Evolutionary conservation across 352 stramenopile species (phyloP), one percentile per base, ranked within the genome.

Genomic region (Globisporangium middletonii): DNA sequence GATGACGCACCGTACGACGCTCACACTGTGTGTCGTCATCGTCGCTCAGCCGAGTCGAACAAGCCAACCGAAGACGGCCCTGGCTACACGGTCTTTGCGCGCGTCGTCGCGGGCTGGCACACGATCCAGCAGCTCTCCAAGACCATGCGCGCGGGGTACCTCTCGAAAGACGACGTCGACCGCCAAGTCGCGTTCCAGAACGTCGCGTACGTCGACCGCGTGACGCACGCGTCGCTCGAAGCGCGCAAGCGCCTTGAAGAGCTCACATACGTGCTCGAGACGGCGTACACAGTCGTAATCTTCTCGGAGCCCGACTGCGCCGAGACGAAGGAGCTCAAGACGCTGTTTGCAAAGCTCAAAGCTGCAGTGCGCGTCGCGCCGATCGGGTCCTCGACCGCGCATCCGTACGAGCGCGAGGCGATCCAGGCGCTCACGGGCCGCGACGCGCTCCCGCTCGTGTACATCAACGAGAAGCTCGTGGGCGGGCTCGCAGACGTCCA

Each of bases 391-490:
- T 23, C 26, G 75, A 81, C 59, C 71, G 71, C 8, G 60, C 64
- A 88, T 19, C 82, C 82, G 50, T 90, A 83, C 66, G 79, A 95
- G 45, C 65, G 79, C 35, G 83, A 79, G 44, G 89, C 82, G 11
- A 73, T 99, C 1, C 57, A 85, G 18, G 72, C 84, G 26, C 75
- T 98, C 33, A 98, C 93, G 4, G 94, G 93, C 11, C 93, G 94
- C 53, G 74, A 79, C 47, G 91, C 75, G 26, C 85, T 99, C 16
- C 97, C 97, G 0, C 96, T 98, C 65, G 93, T 99, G 38, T 99
- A 98, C 71, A 86, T 99, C 28, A 91, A 95, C 51, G 79, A 92
- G 60, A 81, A 97, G 63, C 89, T 95, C 65, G 64, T 99, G 33
- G 96, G 96, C 51, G 95, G 97, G 49, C 89, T 98, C 57, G 89